Evolutionary conservation across 345 rosid genomes (phyloP).

Genomic region (Melastoma malabathricum): DNA sequence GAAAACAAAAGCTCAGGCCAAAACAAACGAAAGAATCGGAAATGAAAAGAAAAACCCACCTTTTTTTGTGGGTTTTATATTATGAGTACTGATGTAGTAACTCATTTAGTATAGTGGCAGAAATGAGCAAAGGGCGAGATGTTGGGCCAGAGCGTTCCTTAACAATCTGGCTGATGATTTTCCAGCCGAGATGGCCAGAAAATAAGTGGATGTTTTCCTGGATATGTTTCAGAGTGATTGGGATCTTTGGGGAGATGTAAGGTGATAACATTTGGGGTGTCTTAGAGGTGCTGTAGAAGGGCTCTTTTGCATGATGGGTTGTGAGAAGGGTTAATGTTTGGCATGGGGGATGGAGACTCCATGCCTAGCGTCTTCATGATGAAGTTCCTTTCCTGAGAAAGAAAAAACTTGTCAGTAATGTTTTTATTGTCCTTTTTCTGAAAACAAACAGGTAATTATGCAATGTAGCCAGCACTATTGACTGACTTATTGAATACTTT

Average conservation of each 20-base stretch:
- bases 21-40: neutral
- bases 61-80: neutral
- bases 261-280: slow-evolving; percentile 8
- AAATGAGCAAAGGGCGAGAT: slow-evolving; percentile 27
- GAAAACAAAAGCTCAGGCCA: neutral
- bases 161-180: too few relatives aligned
- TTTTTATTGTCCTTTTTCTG: neutral
- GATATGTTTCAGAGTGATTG: neutral
- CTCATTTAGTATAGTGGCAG: neutral
- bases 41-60: neutral
- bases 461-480: too few relatives aligned
- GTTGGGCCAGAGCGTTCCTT: neutral
- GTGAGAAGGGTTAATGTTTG: slow-evolving; percentile 46
- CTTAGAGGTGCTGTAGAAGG: slow-evolving; percentile 76
- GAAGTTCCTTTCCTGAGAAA: slow-evolving; percentile 82
- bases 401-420: slow-evolving; percentile 3
- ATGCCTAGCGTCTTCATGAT: slow-evolving; percentile 85
- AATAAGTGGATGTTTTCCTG: neutral
- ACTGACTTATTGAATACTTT: too few relatives aligned
- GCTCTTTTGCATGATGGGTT: slow-evolving; percentile 95
- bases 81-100: too few relatives aligned
- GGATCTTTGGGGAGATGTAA: neutral
- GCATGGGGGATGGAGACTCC: slow-evolving; percentile 56
- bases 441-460: neutral
- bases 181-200: too few relatives aligned